Conservation (phyloP, 1,284 basidiomycete genomes). For the Chiua sp. region DNA sequence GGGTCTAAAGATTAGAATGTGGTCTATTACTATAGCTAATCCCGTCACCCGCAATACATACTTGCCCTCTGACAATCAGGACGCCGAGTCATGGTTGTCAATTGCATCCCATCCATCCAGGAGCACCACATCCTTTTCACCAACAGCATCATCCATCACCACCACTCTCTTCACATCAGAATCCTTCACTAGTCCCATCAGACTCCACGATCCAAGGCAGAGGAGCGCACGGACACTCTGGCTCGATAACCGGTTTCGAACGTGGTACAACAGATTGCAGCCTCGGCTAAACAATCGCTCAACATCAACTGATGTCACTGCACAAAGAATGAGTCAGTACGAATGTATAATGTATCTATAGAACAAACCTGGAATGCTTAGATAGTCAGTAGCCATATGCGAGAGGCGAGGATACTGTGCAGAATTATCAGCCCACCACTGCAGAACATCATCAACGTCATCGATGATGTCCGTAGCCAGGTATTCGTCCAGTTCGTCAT, state of each 20-base stretch:
- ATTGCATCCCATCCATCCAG: background rate
- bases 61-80: too few species aligned
- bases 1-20: too few species aligned
- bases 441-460: background rate
- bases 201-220: constrained; percentile 7
- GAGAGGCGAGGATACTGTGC: background rate
- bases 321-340: background rate
- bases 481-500: background rate
- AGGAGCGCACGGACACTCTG: background rate
- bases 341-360: too few species aligned
- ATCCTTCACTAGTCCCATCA: constrained; percentile 7
- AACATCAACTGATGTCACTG: constrained; percentile 7
- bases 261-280: background rate
- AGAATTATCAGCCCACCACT: background rate
- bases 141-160: background rate
- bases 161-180: constrained; percentile 1
- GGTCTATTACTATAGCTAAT: too few species aligned
- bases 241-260: constrained; percentile 1
- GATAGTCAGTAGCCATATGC: background rate
- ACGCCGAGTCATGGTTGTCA: background rate
- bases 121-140: background rate
- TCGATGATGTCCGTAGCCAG: background rate
- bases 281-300: constrained; percentile 1
- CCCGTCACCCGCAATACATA: too few species aligned
- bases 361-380: background rate